Base-by-base conservation (phyloP, 345 rosid species). In the Xanthoceras sorbifolium region DNA sequence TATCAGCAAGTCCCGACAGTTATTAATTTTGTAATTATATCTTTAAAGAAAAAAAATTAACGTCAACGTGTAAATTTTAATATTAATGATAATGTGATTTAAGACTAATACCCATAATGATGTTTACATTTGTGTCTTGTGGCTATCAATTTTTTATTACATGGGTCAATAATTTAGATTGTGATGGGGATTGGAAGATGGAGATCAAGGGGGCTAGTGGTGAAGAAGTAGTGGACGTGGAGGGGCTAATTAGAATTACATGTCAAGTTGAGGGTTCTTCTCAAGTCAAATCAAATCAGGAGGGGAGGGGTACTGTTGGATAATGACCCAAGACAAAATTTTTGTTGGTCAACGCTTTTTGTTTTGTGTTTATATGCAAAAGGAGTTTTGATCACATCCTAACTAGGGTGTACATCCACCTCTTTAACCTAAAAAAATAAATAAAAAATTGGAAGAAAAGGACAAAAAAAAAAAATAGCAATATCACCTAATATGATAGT, bases 281-380 rank as follows among this genome's bases (percentile, higher is more conserved):
- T 77, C 87, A 73, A 28, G 57, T 70, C 71, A 52, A 72, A 64
- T 75, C 74, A 29, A 17, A 7, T 46, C n/a, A 77, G 52, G 36
- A 44, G 40, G 44, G 26, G 34, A 17, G n/a, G 69, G 7, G 9
- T 52, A 9, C 76, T 68, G 73, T 52, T 67, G 72, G 81, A 76
- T 31, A 67, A 61, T 74, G 81, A 81, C 83, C 34, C 71, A 14
- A 55, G 44, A 65, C 34, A 55, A 44, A 34, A 38, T 0, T 4
- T 64, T 74, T 62, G 80, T n/a, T n/a, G 72, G 84, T 83, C 86
- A 76, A 70, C 76, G 32, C 73, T 62, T 46, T 64, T 17, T 22
- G 22, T 3, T 31, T 4, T 64, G 23, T 57, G 15, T 74, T 63
- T 57, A 40, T 57, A 40, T 38, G 25, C 28, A 0, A n/a, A n/a